Base-by-base conservation (phyloP, 2,329 filamentous ascomycete genomes). In the Trichophyton mentagrophytes region DNA sequence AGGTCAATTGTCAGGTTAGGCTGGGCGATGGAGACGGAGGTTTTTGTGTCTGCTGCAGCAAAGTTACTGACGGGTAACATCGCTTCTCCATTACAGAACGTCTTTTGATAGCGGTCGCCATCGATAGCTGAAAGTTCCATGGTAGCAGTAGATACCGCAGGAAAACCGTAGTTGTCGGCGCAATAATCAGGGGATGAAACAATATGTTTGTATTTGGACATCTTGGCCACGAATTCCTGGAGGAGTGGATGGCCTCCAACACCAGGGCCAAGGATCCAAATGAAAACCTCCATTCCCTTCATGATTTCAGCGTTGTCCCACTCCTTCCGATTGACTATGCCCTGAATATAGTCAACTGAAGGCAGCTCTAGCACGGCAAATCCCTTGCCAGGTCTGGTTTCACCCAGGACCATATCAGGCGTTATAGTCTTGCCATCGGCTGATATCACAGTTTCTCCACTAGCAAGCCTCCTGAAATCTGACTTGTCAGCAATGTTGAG, bases 321-420 rank as follows among this genome's bases (percentile, higher is more conserved):
- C 71, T 96, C 92, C 2, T 85, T 79, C 36, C 89, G 82, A 40
- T 78, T 76, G 49, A 95, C 67, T 59, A 96, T 79, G 4, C 81
- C 74, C 11, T 86, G 82, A 27, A 97, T 76, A 67, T 93, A 91
- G 6, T 84, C 82, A 0, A 71, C 64, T 13, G 85, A 82, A 0
- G 90, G 89, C 6, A 99, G 72, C 66, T 97, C 91, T 46, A 95
- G 77, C 6, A 99, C 79, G 7, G 88, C 87, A 64, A 96, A 79
- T 1, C 89, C 91, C 60, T 79, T 82, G 9, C 90, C 90, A 4
- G 81, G 79, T 60, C 84, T 80, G 2, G 80, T 74, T 9, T 85
- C 77, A 1, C 82, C 89, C 58, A 99, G 69, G 1, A 97, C 90
- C 86, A 95, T 93, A 0, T 93, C 88, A 1, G 92, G 87, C 0